Conservation (phyloP, 139 green algal genomes). For the Tetraselmis striata region DNA sequence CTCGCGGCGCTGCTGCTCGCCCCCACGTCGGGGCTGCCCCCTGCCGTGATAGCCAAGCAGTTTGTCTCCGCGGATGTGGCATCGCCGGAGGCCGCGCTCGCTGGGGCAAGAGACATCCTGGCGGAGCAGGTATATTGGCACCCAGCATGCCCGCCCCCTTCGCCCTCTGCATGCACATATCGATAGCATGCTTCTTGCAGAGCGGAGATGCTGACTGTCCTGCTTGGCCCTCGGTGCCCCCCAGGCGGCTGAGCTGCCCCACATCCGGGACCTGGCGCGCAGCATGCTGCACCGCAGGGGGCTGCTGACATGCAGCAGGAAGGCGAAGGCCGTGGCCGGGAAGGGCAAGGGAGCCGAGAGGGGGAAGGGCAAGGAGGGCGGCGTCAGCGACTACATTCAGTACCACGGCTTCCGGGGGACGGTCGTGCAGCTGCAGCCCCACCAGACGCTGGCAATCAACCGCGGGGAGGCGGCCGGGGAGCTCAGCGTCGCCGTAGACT, state of each 20-base stretch:
- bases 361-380: neutral
- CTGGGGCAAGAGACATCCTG: slow-evolving; percentile 10
- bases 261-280: neutral
- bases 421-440: slow-evolving; percentile 5
- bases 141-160: no score
- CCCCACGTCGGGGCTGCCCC: neutral
- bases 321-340: neutral
- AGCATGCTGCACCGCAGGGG: no score
- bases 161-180: no score
- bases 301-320: no score
- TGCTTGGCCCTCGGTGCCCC: neutral
- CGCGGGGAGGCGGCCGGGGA: slow-evolving; percentile 19
- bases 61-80: neutral
- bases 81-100: neutral
- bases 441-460: slow-evolving; percentile 30
- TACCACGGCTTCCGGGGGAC: neutral
- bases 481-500: slow-evolving; percentile 20
- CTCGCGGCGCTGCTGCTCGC: neutral
- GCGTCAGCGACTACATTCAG: neutral
- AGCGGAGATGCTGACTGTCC: no score
- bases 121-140: slow-evolving; percentile 1
- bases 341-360: no score
- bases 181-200: no score
- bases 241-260: neutral
- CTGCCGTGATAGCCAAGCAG: neutral